Percentiles rank a stretch among this genome's conserved stretches.
Evolutionary conservation across 352 stramenopile genomes (phyloP).

Genomic region (Phytophthora cryptogea): DNA sequence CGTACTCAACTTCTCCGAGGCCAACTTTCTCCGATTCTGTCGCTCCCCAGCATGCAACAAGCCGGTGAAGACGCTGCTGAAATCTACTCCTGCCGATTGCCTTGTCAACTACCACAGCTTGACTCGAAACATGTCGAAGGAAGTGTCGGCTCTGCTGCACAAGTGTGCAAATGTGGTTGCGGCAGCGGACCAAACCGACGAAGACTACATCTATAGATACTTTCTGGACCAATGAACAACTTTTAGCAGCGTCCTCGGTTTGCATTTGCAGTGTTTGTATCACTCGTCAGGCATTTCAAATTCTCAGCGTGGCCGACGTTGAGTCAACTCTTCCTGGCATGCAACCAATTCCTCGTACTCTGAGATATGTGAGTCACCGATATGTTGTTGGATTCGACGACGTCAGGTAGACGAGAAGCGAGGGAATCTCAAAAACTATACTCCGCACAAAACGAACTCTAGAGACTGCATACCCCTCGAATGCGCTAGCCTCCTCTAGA

Average conservation of each 20-base stretch:
- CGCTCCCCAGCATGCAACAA: constrained; percentile 5
- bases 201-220: constrained; percentile 1
- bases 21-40: constrained; percentile 17
- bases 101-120: not conserved
- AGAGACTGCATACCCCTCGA: constrained; percentile 17
- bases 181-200: not conserved
- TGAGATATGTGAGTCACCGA: constrained; percentile 24
- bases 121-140: not conserved
- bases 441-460: constrained; percentile 9
- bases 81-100: not conserved
- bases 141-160: not conserved
- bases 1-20: constrained; percentile 6
- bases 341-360: constrained; percentile 37
- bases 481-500: constrained; percentile 22
- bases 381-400: constrained; percentile 26
- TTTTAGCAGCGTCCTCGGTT: not conserved
- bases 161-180: not conserved
- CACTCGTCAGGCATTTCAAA: not conserved
- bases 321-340: constrained; percentile 4
- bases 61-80: constrained; percentile 3
- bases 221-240: not conserved
- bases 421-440: constrained; percentile 16
- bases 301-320: no score
- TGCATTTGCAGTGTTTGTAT: not conserved
- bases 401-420: constrained; percentile 18